These are phyloP conservation scores for Wallacemonas sp. DNA, from an alignment of 208 protist genomes.

Conservation along the genomic window DNA sequence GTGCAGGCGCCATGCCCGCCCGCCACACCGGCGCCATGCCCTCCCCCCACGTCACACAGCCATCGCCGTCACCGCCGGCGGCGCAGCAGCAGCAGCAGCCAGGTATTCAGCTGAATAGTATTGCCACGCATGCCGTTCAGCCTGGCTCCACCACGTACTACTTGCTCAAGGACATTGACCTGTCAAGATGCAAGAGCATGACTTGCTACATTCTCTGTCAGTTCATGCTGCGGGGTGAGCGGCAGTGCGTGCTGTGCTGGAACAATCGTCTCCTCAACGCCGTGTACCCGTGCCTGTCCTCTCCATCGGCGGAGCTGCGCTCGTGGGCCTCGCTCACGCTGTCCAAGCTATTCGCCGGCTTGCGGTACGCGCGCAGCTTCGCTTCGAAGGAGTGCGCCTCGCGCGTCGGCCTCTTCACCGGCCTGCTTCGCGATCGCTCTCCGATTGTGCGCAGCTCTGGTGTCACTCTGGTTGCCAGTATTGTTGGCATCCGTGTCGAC, in stretches of 20 bases:
- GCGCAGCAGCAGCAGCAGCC: constrained; percentile 12
- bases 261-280: constrained; percentile 82
- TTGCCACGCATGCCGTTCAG: constrained; percentile 64
- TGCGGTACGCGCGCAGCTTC: constrained; percentile 79
- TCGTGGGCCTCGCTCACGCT: constrained; percentile 87
- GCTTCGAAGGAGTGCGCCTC: constrained; percentile 75
- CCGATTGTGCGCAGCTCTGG: constrained; percentile 87
- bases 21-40: too few species aligned
- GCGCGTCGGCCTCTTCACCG: constrained; percentile 70
- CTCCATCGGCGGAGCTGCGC: constrained; percentile 55
- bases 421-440: constrained; percentile 77
- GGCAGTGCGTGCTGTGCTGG: constrained; percentile 73
- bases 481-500: constrained; percentile 70
- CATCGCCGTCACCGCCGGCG: not conserved
- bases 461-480: constrained; percentile 79
- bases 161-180: constrained; percentile 59
- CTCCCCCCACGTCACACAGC: not conserved
- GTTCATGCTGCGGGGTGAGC: constrained; percentile 61
- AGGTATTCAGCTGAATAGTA: constrained; percentile 14
- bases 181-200: constrained; percentile 87
- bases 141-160: constrained; percentile 53
- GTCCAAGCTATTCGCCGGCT: constrained; percentile 62
- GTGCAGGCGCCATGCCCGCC: too few species aligned
- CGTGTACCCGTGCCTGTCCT: constrained; percentile 63
- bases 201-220: constrained; percentile 94